phyloP scores from a whole-genome alignment of 2,329 filamentous ascomycete species.

The Fusarium continuum region DNA sequence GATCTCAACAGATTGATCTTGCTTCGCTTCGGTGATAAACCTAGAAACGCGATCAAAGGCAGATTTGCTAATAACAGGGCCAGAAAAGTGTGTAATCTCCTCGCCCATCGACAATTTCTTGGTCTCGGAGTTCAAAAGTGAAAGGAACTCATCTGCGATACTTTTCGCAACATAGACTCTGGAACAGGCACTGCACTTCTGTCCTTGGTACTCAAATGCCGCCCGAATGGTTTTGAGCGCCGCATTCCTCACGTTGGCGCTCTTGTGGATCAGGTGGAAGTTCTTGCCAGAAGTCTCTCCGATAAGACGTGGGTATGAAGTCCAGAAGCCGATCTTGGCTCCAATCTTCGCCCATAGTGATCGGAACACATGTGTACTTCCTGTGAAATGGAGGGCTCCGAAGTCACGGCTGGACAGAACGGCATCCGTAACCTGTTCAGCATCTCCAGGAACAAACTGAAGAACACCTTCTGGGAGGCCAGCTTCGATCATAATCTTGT shows the following conservation, averaged over 20 bases:
- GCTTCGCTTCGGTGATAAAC: background rate
- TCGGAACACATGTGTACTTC: too few relatives aligned
- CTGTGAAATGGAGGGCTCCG: conserved; percentile 49
- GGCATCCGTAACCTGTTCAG: conserved; percentile 47
- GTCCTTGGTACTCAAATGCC: conserved; percentile 10
- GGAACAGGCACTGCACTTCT: conserved; percentile 14
- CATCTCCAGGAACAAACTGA: conserved; percentile 48
- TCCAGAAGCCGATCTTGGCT: conserved; percentile 41
- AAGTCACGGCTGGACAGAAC: conserved; percentile 48
- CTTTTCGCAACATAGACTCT: conserved; percentile 63
- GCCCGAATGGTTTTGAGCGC: too few relatives aligned
- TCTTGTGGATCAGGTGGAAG: conserved; percentile 57
- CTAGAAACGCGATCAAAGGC: conserved; percentile 49
- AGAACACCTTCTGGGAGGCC: conserved; percentile 49
- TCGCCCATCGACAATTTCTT: conserved; percentile 45
- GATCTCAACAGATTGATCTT: background rate
- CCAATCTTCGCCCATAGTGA: too few relatives aligned
- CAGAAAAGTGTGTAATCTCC: conserved; percentile 51
- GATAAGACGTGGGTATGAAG: conserved; percentile 55
- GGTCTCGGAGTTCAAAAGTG: conserved; percentile 43
- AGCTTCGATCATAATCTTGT: conserved; percentile 51
- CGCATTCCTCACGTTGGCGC: background rate
- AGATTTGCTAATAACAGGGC: conserved; percentile 57
- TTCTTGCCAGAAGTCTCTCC: conserved; percentile 63
- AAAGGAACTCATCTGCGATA: background rate